These are phyloP conservation scores for Ambispora gerdemannii DNA, from an alignment of 192 early-diverging fungal species.

Conservation along the genomic window DNA sequence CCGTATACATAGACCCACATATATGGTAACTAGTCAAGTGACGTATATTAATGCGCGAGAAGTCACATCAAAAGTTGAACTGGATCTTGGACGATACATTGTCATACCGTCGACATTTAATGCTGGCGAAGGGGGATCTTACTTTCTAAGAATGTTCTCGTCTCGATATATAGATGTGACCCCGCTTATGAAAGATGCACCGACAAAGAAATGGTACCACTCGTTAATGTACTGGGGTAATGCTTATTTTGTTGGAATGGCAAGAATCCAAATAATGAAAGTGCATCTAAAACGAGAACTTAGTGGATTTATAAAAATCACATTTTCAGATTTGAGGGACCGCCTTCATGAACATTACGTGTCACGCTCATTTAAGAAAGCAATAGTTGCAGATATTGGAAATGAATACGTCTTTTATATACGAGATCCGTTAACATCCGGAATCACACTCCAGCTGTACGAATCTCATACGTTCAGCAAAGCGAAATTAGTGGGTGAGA, in stretches of 20 bases:
- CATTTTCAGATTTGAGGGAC: slow-evolving; percentile 18
- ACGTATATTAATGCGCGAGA: slow-evolving; percentile 45
- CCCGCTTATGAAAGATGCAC: slow-evolving; percentile 6
- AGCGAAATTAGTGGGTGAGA: slow-evolving; percentile 28
- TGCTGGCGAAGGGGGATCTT: slow-evolving; percentile 36
- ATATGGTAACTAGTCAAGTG: slow-evolving; percentile 36
- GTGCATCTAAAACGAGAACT: not conserved
- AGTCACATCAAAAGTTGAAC: slow-evolving; percentile 30
- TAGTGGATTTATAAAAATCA: slow-evolving; percentile 2
- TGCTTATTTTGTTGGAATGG: slow-evolving; percentile 15
- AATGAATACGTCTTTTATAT: slow-evolving; percentile 24
- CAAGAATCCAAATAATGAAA: not conserved
- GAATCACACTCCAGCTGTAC: slow-evolving; percentile 21
- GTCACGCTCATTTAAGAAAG: not conserved
- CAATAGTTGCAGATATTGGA: not conserved
- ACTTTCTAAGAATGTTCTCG: slow-evolving; percentile 37
- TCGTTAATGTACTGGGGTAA: slow-evolving; percentile 15
- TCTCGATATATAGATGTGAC: not conserved
- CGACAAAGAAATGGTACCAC: slow-evolving; percentile 26
- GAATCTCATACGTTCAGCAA: slow-evolving; percentile 16
- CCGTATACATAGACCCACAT: slow-evolving; percentile 42
- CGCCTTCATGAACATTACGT: not conserved
- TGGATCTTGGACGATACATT: slow-evolving; percentile 40
- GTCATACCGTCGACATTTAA: slow-evolving; percentile 43
- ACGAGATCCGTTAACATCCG: not conserved